Conservation (phyloP, 164 flowering plant genomes). For the Protea cynaroides region DNA sequence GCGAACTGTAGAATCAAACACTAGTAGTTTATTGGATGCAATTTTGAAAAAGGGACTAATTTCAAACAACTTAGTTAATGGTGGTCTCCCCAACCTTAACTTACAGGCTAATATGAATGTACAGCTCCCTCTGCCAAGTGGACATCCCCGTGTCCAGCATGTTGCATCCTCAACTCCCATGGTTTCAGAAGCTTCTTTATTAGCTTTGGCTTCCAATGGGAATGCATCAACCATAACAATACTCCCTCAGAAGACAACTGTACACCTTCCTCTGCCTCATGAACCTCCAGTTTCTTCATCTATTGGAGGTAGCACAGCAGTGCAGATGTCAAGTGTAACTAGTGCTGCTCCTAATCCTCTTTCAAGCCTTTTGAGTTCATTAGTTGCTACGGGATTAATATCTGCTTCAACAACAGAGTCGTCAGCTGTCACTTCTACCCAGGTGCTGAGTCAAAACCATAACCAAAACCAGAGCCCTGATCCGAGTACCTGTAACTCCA, state of each 20-base stretch:
- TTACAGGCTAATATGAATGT: constrained; percentile 21
- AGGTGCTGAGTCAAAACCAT: constrained; percentile 16
- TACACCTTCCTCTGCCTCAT: constrained; percentile 39
- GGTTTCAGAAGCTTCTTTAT: constrained; percentile 20
- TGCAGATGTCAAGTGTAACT: constrained; percentile 24
- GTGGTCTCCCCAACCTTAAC: constrained; percentile 16
- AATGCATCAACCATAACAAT: constrained; percentile 9
- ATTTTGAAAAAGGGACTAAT: constrained; percentile 54
- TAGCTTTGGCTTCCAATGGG: constrained; percentile 16
- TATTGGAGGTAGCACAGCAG: constrained; percentile 17
- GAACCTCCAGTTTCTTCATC: constrained; percentile 40
- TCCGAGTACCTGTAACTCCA: constrained; percentile 20
- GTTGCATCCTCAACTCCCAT: constrained; percentile 18
- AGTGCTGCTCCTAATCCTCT: constrained; percentile 39
- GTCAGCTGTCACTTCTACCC: constrained; percentile 15
- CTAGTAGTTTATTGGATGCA: constrained; percentile 53
- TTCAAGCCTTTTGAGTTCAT: constrained; percentile 64
- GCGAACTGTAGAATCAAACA: constrained; percentile 31
- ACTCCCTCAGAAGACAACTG: constrained; percentile 20
- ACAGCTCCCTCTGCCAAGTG: constrained; percentile 41
- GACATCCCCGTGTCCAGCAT: constrained; percentile 31
- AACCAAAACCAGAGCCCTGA: constrained; percentile 23
- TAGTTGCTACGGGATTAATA: constrained; percentile 86
- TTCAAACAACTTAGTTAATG: constrained; percentile 23
- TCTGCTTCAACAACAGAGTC: constrained; percentile 55